Evolutionary conservation across 2,329 filamentous ascomycete genomes (phyloP).

Genomic region (Monilinia fructigena): DNA sequence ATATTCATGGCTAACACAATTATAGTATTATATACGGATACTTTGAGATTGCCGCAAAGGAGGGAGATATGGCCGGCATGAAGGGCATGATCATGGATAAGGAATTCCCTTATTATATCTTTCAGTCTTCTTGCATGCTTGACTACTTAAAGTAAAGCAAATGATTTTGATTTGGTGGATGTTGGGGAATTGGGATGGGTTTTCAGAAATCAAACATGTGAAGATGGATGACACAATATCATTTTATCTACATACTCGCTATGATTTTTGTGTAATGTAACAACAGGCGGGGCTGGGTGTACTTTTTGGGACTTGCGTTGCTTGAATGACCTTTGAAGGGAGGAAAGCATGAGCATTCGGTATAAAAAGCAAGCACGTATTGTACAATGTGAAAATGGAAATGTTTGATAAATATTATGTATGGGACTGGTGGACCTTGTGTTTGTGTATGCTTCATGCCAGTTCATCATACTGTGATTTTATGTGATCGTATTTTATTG

Average conservation of each 20-base stretch:
- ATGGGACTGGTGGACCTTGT: not conserved
- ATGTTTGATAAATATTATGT: not conserved
- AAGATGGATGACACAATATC: conserved; percentile 10
- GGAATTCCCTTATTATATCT: conserved; percentile 22
- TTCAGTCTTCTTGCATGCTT: conserved; percentile 33
- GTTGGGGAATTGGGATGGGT: conserved; percentile 1
- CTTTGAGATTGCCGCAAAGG: conserved; percentile 98
- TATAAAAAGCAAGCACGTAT: conserved; percentile 1
- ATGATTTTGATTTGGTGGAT: conserved; percentile 13
- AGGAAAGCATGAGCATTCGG: conserved; percentile 1
- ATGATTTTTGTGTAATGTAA: conserved; percentile 21
- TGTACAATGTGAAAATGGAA: conserved; percentile 14
- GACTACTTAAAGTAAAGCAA: conserved; percentile 23
- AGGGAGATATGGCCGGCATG: conserved; percentile 87
- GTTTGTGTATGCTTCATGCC: not conserved
- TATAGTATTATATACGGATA: conserved; percentile 96
- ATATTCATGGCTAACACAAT: conserved; percentile 41
- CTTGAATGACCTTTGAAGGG: conserved; percentile 4
- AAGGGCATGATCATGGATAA: conserved; percentile 72
- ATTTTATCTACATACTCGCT: conserved; percentile 18
- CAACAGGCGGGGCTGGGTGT: conserved; percentile 10
- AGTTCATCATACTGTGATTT: not conserved
- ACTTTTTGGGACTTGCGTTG: conserved; percentile 12
- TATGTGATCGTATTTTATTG: too few relatives aligned
- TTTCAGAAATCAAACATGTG: conserved; percentile 11